Percentiles rank a stretch among this genome's conserved stretches.
Conservation (phyloP, 164 flowering plant genomes). For the Vitis amurensis region DNA sequence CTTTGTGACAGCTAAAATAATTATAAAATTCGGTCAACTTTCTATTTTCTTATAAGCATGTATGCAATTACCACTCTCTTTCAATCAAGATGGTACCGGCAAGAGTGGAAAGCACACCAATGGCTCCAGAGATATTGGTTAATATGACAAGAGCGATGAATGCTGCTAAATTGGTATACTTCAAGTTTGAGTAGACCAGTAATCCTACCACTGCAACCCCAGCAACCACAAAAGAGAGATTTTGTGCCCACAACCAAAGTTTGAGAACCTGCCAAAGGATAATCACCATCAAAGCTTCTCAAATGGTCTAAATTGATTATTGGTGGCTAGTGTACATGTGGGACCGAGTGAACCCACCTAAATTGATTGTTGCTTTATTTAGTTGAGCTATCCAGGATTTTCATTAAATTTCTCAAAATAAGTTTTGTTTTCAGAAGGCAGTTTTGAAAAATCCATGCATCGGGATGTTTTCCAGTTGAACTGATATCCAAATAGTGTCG, state of each 20-base stretch:
- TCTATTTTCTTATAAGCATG: too few relatives aligned
- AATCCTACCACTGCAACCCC: slow-evolving; percentile 68
- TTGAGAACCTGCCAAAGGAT: slow-evolving; percentile 55
- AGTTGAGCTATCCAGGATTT: too few relatives aligned
- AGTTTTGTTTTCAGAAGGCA: neutral
- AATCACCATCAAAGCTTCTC: too few relatives aligned
- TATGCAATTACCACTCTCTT: slow-evolving; percentile 72
- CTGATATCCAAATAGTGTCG: too few relatives aligned
- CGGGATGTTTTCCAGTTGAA: too few relatives aligned
- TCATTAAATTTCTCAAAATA: too few relatives aligned
- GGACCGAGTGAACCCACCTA: too few relatives aligned
- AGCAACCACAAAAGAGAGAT: slow-evolving; percentile 70
- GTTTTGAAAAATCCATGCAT: too few relatives aligned
- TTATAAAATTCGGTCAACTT: too few relatives aligned
- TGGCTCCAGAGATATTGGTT: slow-evolving; percentile 76
- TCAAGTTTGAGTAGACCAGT: slow-evolving; percentile 41
- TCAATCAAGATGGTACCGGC: slow-evolving; percentile 87
- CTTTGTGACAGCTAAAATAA: too few relatives aligned
- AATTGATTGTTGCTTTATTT: too few relatives aligned
- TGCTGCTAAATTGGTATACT: slow-evolving; percentile 28
- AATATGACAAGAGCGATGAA: slow-evolving; percentile 54
- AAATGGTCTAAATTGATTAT: neutral
- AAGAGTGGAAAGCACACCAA: slow-evolving; percentile 80
- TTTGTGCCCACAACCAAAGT: slow-evolving; percentile 76
- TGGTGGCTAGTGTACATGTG: too few relatives aligned